Evolutionary conservation across 1,284 basidiomycete genomes (phyloP).

Genomic region (Apiotrichum laibachii): DNA sequence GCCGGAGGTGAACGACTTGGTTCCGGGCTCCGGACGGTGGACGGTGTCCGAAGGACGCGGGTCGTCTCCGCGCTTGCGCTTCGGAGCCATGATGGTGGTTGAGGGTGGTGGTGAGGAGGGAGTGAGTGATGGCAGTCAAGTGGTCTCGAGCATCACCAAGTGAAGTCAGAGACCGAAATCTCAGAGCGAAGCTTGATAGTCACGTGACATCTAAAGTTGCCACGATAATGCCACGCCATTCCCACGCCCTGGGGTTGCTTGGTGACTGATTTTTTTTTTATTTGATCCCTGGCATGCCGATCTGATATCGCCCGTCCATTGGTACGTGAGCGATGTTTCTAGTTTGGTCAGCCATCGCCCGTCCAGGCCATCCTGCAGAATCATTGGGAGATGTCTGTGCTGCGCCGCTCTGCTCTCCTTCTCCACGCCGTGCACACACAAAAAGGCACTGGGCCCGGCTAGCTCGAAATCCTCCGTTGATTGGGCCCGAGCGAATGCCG

Average conservation of each 20-base stretch:
- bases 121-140: not conserved
- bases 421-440: no score
- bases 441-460: no score
- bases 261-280: slow-evolving; percentile 1
- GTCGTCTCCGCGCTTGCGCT: slow-evolving; percentile 37
- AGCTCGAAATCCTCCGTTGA: no score
- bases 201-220: no score
- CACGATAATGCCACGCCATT: not conserved
- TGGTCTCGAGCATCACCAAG: not conserved
- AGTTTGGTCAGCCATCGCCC: no score
- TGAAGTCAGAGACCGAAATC: slow-evolving; percentile 1
- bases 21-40: slow-evolving; percentile 31
- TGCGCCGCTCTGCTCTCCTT: no score
- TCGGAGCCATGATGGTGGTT: slow-evolving; percentile 25
- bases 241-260: not conserved
- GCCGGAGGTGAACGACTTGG: slow-evolving; percentile 41
- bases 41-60: slow-evolving; percentile 21
- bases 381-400: no score
- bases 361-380: no score
- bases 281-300: not conserved
- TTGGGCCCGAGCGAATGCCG: no score
- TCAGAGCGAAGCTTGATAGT: no score
- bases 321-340: no score
- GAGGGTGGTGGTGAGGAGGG: not conserved
- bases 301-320: no score